phyloP scores from a whole-genome alignment of 2,329 filamentous ascomycete genomes.

The Cladobotryum mycophilum region DNA sequence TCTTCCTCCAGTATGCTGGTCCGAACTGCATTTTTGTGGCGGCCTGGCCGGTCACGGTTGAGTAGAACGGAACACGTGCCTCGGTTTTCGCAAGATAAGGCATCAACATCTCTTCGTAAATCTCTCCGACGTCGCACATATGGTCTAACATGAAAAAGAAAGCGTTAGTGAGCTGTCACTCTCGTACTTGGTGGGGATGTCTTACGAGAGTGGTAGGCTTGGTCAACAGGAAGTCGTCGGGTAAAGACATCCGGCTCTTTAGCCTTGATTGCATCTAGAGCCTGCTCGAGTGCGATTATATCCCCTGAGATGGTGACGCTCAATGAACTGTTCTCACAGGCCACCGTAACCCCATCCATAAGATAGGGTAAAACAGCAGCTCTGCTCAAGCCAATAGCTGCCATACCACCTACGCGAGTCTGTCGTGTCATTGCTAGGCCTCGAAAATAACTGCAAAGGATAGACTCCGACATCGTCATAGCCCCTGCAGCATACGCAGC shows the following conservation, averaged over 20 bases:
- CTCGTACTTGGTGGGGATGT: no score
- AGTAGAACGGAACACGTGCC: conserved; percentile 16
- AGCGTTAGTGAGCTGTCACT: no score
- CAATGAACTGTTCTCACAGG: conserved; percentile 31
- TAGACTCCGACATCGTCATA: conserved; percentile 29
- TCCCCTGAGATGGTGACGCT: conserved; percentile 33
- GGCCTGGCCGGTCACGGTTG: conserved; percentile 25
- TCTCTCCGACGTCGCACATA: conserved; percentile 4
- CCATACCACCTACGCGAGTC: conserved; percentile 27
- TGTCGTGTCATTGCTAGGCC: conserved; percentile 32
- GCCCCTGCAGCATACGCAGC: conserved; percentile 37
- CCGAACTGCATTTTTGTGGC: conserved; percentile 6
- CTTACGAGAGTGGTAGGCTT: conserved; percentile 35
- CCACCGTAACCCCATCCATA: conserved; percentile 19
- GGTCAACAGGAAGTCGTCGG: conserved; percentile 30
- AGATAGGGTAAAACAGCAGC: conserved; percentile 24
- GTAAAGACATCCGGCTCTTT: conserved; percentile 24
- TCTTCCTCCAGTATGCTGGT: conserved; percentile 23
- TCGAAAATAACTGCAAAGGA: conserved; percentile 18
- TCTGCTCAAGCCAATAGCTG: conserved; percentile 31
- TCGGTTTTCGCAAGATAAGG: conserved; percentile 1
- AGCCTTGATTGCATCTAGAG: conserved; percentile 23
- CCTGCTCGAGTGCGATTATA: conserved; percentile 16
- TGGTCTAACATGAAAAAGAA: not conserved
- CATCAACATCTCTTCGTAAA: conserved; percentile 4